Base-by-base conservation (phyloP, 2,329 filamentous ascomycete genomes). In the Aureobasidium mangrovei region DNA sequence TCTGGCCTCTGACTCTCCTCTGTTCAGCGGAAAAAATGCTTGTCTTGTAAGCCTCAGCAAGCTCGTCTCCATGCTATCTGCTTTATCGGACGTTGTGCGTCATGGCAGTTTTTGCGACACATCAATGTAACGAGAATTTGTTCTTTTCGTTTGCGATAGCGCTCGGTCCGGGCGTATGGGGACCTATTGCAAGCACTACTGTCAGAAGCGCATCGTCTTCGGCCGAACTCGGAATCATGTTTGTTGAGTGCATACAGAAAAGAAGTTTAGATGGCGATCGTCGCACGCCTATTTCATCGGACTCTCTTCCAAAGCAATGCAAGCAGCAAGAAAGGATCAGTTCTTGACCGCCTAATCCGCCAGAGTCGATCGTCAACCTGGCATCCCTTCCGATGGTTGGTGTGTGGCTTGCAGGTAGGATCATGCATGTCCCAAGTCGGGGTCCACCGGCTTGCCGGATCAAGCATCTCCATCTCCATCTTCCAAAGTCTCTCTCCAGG, bases 351-450 rank as follows among this genome's bases (percentile, higher is more conserved):
- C 24, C 32, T 36, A 10, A 27, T 27, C 8, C 35, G 18, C 46
- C 35, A 32, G 7, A 7, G 28, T 40, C 40, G 24, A 8, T 40
- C 2, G 10, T 2, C 36, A 35, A 26, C 18, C 47, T 38, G 7
- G 10, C 24, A 8, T 32, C 42, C 42, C 9, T 24, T 31, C 18
- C 2, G 12, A 27, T 44, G 40, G 29, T n/a, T 27, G 39, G 4
- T 28, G n/a, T 35, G 32, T 53, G 49, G 49, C 49, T 42, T 38
- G 49, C 49, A 53, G 49, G 31, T 38, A 53, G 40, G 10, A 44
- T 6, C 9, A 24, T 46, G n/a, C 32, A 35, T 28, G 38, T 38
- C 28, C 29, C 31, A 31, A 53, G 47, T 52, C 18, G 39, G 38
- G 24, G 48, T 36, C 28, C 12, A 40, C n/a, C 48, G 39, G 48